Conservation (phyloP, 2,329 filamentous ascomycete species). For the Capronia epimyces region DNA sequence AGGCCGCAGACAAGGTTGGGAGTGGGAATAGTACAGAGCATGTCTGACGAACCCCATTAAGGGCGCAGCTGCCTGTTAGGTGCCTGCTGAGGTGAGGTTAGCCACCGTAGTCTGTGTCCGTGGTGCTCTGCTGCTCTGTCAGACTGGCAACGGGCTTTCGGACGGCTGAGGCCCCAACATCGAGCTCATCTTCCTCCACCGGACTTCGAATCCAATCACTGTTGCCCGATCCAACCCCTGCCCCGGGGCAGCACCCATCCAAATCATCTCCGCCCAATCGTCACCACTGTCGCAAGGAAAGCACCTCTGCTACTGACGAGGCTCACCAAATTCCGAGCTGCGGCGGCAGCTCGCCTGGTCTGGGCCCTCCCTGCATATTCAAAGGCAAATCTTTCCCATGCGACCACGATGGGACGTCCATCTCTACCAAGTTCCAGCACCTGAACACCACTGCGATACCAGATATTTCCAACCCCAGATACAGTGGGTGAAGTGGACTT, state of each 20-base stretch:
- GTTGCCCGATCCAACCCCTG: background rate
- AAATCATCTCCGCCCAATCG: slow-evolving; percentile 6
- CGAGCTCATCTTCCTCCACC: background rate
- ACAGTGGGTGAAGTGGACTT: background rate
- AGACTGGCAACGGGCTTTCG: too few species aligned
- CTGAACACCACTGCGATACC: background rate
- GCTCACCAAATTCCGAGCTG: background rate
- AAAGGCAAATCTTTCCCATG: background rate
- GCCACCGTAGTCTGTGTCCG: too few species aligned
- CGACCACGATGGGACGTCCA: background rate
- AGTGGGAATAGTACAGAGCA: too few species aligned
- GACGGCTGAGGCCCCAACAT: background rate
- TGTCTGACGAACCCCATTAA: too few species aligned
- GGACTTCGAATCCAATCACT: slow-evolving; percentile 19
- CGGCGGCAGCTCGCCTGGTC: background rate
- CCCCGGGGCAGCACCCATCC: slow-evolving; percentile 1
- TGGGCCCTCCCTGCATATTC: background rate
- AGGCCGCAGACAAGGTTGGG: background rate
- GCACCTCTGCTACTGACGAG: too few species aligned
- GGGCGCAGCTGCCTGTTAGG: too few species aligned
- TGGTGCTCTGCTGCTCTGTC: too few species aligned
- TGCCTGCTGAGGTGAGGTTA: too few species aligned
- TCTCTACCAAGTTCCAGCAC: background rate
- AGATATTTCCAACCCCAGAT: background rate
- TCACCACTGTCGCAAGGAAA: slow-evolving; percentile 2